These are phyloP conservation scores for Candida verbasci DNA, from an alignment of 805 yeast genomes.

Conservation along the genomic window DNA sequence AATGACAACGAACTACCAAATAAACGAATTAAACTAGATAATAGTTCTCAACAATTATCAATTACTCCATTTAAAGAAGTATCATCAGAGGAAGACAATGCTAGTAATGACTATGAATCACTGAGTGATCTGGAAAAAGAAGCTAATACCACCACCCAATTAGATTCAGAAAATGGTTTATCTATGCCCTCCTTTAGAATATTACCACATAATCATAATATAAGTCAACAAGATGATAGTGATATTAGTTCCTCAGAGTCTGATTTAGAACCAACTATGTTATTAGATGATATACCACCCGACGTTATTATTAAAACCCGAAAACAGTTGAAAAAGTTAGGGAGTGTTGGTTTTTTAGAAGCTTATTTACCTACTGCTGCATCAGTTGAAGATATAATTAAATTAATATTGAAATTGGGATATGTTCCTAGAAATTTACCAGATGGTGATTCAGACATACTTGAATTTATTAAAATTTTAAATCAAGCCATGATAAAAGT, in stretches of 20 bases:
- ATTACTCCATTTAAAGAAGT: slow-evolving; percentile 7
- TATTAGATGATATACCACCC: slow-evolving; percentile 8
- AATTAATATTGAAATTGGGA: slow-evolving; percentile 61
- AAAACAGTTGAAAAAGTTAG: slow-evolving; percentile 53
- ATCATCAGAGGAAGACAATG: slow-evolving; percentile 1
- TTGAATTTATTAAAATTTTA: slow-evolving; percentile 46
- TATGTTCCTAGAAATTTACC: slow-evolving; percentile 37
- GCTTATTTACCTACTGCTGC: slow-evolving; percentile 60
- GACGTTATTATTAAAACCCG: slow-evolving; percentile 22
- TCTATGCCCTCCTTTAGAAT: slow-evolving; percentile 7
- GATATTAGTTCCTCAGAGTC: slow-evolving; percentile 4
- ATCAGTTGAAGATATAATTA: slow-evolving; percentile 51
- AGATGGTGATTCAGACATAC: slow-evolving; percentile 36
- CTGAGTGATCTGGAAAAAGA: slow-evolving; percentile 1
- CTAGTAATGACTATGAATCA: slow-evolving; percentile 2
- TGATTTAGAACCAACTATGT: slow-evolving; percentile 10
- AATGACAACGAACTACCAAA: slow-evolving; percentile 1
- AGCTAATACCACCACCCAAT: slow-evolving; percentile 1
- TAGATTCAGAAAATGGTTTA: slow-evolving; percentile 1
- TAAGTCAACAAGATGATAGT: not conserved
- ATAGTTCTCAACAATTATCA: not conserved
- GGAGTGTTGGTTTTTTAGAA: slow-evolving; percentile 56
- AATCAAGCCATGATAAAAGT: slow-evolving; percentile 66
- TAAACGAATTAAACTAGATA: slow-evolving; percentile 6
- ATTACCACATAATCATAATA: not conserved